phyloP scores from a whole-genome alignment of 139 green algal species.

The Micractinium sp. region DNA sequence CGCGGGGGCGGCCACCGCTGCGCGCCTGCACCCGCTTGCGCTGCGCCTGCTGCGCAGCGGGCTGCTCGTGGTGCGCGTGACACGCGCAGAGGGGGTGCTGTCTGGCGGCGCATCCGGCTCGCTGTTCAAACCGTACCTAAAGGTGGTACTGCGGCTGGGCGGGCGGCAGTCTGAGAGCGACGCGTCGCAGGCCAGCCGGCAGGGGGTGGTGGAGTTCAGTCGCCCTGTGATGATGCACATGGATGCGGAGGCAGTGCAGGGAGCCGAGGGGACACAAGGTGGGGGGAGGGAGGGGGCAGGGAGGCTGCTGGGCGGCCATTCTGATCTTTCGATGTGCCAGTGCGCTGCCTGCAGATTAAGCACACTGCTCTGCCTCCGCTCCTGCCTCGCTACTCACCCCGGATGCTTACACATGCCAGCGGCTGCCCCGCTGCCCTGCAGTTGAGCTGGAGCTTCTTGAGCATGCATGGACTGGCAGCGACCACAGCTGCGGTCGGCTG shows the following conservation, averaged over 20 bases:
- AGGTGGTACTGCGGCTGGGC: background rate
- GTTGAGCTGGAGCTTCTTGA: slow-evolving; percentile 3
- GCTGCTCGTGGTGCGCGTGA: background rate
- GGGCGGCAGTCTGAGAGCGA: background rate
- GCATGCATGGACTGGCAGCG: background rate
- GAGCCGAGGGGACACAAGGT: background rate
- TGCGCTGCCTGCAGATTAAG: background rate
- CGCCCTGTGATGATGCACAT: background rate
- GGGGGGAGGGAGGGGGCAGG: background rate
- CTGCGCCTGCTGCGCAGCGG: slow-evolving; percentile 18
- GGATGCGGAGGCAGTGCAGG: background rate
- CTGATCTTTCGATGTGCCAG: background rate
- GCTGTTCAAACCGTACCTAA: slow-evolving; percentile 1
- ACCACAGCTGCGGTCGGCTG: background rate
- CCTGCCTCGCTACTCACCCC: background rate
- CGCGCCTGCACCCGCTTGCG: background rate
- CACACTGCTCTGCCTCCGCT: background rate
- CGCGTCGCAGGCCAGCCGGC: background rate
- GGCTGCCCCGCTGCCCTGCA: background rate
- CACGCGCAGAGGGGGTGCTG: background rate
- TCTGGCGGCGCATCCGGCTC: background rate
- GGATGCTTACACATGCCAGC: background rate
- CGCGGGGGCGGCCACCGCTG: background rate
- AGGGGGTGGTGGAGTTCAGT: background rate
- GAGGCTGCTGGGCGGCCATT: background rate